Evolutionary conservation across 2,329 filamentous ascomycete genomes (phyloP).

Genomic region (Thelonectria rubi): DNA sequence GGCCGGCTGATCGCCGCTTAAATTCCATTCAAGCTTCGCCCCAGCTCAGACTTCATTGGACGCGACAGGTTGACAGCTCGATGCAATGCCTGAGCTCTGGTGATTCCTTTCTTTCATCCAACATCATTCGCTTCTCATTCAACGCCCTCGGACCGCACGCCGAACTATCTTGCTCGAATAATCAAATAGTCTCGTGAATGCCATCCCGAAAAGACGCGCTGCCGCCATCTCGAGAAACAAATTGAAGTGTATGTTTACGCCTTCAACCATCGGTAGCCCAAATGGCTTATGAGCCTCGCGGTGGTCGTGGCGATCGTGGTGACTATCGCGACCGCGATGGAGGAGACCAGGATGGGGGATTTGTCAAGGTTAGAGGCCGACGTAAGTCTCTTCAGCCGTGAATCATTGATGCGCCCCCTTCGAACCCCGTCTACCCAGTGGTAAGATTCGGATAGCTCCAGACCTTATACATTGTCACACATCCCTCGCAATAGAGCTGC

Average conservation of each 20-base stretch:
- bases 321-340: constrained; percentile 30
- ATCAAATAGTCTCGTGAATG: constrained; percentile 3
- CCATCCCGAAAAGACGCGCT: constrained; percentile 34
- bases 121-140: constrained; percentile 11
- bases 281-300: constrained; percentile 65
- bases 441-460: constrained; percentile 21
- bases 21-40: constrained; percentile 6
- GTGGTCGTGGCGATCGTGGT: constrained; percentile 55
- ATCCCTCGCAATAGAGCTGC: not conserved
- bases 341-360: constrained; percentile 55
- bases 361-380: constrained; percentile 60
- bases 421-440: constrained; percentile 24
- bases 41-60: constrained; percentile 19
- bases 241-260: constrained; percentile 38
- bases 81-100: constrained; percentile 8
- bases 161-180: not conserved
- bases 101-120: constrained; percentile 18
- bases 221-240: constrained; percentile 17
- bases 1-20: constrained; percentile 25
- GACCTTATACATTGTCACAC: not conserved
- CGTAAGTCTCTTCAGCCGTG: constrained; percentile 51
- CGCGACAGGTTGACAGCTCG: constrained; percentile 14
- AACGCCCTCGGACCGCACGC: not conserved
- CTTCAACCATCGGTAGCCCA: constrained; percentile 36
- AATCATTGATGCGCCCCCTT: constrained; percentile 1